These are phyloP conservation scores for Triticum turgidum DNA, from an alignment of 176 grass and related monocot genomes.

Conservation along the genomic window DNA sequence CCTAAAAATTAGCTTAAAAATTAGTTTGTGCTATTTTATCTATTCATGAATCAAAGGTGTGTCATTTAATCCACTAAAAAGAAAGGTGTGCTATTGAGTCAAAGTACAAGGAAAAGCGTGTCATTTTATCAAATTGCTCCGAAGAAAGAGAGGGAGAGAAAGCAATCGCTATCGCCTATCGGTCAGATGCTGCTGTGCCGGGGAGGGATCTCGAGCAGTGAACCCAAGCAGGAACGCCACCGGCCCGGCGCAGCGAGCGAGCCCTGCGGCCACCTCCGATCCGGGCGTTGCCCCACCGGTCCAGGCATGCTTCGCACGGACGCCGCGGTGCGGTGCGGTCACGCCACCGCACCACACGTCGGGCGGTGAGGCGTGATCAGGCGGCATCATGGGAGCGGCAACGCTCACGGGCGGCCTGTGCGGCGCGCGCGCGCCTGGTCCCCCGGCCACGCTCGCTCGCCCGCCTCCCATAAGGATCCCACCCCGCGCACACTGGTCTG, in stretches of 20 bases:
- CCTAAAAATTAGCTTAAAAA: too few relatives aligned
- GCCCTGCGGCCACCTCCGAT: neutral
- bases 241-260: neutral
- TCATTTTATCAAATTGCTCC: too few relatives aligned
- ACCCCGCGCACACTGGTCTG: neutral
- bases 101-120: too few relatives aligned
- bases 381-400: neutral
- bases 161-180: neutral
- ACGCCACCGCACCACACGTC: neutral
- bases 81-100: too few relatives aligned
- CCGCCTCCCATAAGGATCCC: conserved; percentile 29
- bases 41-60: too few relatives aligned
- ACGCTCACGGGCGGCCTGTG: conserved; percentile 31
- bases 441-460: neutral
- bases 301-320: conserved; percentile 10
- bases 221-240: neutral
- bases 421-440: neutral
- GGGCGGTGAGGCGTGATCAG: conserved; percentile 39
- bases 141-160: neutral
- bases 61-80: too few relatives aligned
- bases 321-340: neutral
- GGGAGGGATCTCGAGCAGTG: neutral
- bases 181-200: too few relatives aligned
- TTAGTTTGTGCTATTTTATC: too few relatives aligned
- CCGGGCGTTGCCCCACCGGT: neutral